Evolutionary conservation across 2,329 filamentous ascomycete species (phyloP).

Genomic region (Lomentospora prolificans): DNA sequence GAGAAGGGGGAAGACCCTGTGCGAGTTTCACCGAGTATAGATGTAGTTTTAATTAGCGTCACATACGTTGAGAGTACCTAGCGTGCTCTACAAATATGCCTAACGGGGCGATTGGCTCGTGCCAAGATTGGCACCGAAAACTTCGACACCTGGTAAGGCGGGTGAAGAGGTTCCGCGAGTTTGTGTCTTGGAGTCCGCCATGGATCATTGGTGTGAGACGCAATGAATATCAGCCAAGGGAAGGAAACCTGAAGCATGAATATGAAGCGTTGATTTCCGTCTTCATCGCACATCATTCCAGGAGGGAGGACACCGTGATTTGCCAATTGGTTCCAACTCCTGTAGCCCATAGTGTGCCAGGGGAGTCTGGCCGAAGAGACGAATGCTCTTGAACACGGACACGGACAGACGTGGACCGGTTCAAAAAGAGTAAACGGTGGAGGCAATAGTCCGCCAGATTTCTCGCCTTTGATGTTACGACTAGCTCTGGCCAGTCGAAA

Average conservation of each 20-base stretch:
- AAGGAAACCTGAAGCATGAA: background rate
- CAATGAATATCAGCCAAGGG: constrained; percentile 1
- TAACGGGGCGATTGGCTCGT: background rate
- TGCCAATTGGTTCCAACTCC: background rate
- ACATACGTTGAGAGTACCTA: background rate
- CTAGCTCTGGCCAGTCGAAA: background rate
- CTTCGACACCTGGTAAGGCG: constrained; percentile 6
- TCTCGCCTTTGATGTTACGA: background rate
- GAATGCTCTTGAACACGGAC: background rate
- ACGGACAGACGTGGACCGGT: background rate
- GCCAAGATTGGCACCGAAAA: background rate
- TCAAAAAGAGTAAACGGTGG: background rate
- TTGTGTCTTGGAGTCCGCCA: background rate
- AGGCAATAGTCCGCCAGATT: background rate
- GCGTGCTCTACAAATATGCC: background rate
- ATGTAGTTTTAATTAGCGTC: background rate
- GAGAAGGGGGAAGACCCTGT: background rate
- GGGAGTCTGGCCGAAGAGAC: no score
- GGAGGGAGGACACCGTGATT: background rate
- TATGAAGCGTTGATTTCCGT: background rate
- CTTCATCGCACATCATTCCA: background rate
- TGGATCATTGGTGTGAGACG: constrained; percentile 2
- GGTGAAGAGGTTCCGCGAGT: constrained; percentile 1
- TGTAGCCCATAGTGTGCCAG: no score
- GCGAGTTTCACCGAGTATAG: background rate